Evolutionary conservation across 352 stramenopile species (phyloP).

Genomic region (Phytophthora rubi): DNA sequence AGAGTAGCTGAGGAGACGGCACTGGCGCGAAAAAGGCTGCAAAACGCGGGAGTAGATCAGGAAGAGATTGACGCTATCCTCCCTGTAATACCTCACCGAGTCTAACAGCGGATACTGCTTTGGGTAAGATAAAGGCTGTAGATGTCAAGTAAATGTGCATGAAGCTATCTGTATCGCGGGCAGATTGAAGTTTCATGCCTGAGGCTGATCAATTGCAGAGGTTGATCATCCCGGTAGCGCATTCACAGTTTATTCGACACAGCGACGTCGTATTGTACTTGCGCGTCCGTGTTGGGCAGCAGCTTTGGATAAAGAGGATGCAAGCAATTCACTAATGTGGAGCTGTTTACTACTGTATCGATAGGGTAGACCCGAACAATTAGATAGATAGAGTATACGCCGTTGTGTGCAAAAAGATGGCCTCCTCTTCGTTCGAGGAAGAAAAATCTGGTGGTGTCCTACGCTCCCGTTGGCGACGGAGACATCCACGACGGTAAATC

Average conservation of each 20-base stretch:
- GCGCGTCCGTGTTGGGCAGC: too few relatives aligned
- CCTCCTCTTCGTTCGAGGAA: conserved; percentile 41
- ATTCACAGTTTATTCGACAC: too few relatives aligned
- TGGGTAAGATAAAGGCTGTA: background rate
- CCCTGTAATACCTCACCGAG: conserved; percentile 26
- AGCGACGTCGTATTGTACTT: too few relatives aligned
- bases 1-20: conserved; percentile 33
- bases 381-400: background rate
- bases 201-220: background rate
- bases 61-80: conserved; percentile 35
- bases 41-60: conserved; percentile 27
- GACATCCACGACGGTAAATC: conserved; percentile 29
- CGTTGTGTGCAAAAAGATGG: conserved; percentile 9
- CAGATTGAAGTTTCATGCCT: background rate
- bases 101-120: background rate
- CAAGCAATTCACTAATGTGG: too few relatives aligned
- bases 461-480: conserved; percentile 34
- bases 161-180: background rate
- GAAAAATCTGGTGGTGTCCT: conserved; percentile 11
- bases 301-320: too few relatives aligned
- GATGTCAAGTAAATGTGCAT: background rate
- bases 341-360: too few relatives aligned
- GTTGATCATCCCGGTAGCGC: too few relatives aligned
- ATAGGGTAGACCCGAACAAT: too few relatives aligned
- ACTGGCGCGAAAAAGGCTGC: conserved; percentile 28